Base-by-base conservation (phyloP, 371 early-diverging fungal genomes). In the Rhizopus microsporus region DNA sequence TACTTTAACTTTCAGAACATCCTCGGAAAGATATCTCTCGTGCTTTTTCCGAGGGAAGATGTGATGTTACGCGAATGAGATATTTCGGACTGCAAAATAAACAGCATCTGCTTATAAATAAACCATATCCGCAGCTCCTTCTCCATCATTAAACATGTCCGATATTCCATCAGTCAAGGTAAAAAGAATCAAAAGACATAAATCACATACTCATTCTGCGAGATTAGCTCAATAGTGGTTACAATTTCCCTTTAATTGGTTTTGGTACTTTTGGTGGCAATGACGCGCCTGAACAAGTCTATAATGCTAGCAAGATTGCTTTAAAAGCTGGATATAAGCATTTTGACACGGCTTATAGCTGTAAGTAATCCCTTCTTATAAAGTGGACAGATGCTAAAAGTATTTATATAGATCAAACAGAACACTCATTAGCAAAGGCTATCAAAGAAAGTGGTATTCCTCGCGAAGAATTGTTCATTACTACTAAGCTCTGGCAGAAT, bases 401-500 rank as follows among this genome's bases (percentile, higher is more conserved):
- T 23, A 23, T 23, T 23, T 5, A 31, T 17, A 31, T 60, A 76
- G 73, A 76, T 54, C 15, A 52, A 51, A 75, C 78, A 64, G 95
- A 97, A 72, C 71, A 78, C 15, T 87, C 89, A 35, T 80, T 95
- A 42, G 96, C 96, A 35, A 77, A 84, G 38, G 90, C 83, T 4
- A 77, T 93, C 47, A 71, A 68, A 16, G 76, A 82, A 49, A 69
- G 75, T 23, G 62, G 63, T 31, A 59, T 89, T 7, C 77, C 75
- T 51, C 84, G 94, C 31, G 72, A 86, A 46, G 78, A 92, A 32
- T 57, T 96, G 16, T 96, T 94, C 65, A 72, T 95, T 53, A 94
- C 94, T 4, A 89, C 91, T 54, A 97, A 98, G 75, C 75, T 97
- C 15, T 94, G 93, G 94, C 90, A 90, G 72, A 86, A 85, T 17